phyloP scores from a whole-genome alignment of 345 rosid genomes.

The Cardamine resedifolia region DNA sequence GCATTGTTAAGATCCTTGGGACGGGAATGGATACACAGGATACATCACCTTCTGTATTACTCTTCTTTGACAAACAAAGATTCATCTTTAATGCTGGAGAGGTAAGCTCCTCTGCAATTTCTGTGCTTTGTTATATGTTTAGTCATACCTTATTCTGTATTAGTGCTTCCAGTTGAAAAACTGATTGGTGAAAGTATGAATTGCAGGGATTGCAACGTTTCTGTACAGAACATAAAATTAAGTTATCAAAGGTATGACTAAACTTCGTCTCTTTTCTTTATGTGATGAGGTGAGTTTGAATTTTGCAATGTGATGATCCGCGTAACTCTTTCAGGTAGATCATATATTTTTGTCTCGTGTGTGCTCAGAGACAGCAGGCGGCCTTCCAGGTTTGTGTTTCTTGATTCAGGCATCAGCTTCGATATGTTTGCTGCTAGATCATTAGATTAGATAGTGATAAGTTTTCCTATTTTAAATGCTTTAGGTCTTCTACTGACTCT shows the following conservation, averaged over 20 bases:
- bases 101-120: slow-evolving; percentile 42
- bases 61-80: slow-evolving; percentile 93
- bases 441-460: slow-evolving; percentile 16
- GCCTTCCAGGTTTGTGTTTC: slow-evolving; percentile 80
- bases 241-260: slow-evolving; percentile 75
- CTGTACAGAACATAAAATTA: slow-evolving; percentile 93
- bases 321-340: slow-evolving; percentile 63
- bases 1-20: slow-evolving; percentile 68
- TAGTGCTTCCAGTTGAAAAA: neutral
- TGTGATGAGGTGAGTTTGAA: neutral
- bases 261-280: slow-evolving; percentile 1
- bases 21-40: slow-evolving; percentile 99
- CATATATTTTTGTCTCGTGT: slow-evolving; percentile 96
- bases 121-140: too few species aligned
- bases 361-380: slow-evolving; percentile 95
- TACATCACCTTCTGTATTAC: slow-evolving; percentile 92
- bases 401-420: neutral
- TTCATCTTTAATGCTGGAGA: slow-evolving; percentile 98
- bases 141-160: neutral
- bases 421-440: neutral
- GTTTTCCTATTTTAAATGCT: slow-evolving; percentile 10
- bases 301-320: slow-evolving; percentile 13
- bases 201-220: slow-evolving; percentile 90
- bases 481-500: slow-evolving; percentile 87
- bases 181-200: neutral